Evolutionary conservation across 208 protist species (phyloP).

Genomic region (Balamuthia mandrillaris): DNA sequence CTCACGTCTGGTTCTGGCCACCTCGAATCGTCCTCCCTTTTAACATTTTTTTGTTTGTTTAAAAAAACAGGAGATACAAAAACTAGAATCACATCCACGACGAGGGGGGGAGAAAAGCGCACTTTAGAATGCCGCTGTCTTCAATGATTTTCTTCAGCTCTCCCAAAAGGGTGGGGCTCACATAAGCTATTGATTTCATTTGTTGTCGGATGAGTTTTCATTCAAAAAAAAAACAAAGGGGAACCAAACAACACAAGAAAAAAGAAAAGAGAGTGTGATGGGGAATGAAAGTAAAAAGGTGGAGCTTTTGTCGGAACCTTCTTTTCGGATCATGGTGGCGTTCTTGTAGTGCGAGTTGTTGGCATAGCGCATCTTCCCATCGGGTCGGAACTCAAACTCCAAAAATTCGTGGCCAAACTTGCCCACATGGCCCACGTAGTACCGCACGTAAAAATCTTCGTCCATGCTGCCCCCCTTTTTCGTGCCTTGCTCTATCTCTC

Average conservation of each 20-base stretch:
- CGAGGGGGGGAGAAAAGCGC: too few relatives aligned
- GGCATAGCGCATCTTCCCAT: slow-evolving; percentile 83
- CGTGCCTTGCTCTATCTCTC: too few relatives aligned
- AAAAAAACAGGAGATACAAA: too few relatives aligned
- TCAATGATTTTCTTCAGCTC: slow-evolving; percentile 83
- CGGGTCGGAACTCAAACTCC: slow-evolving; percentile 83
- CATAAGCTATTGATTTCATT: slow-evolving; percentile 73
- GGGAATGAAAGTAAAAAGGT: not conserved
- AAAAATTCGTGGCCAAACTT: slow-evolving; percentile 91
- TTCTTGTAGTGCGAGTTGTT: slow-evolving; percentile 91
- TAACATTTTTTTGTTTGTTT: too few relatives aligned
- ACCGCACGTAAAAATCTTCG: slow-evolving; percentile 77
- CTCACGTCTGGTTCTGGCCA: slow-evolving; percentile 84
- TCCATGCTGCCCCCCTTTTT: too few relatives aligned
- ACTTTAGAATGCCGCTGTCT: slow-evolving; percentile 80
- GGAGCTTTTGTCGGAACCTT: slow-evolving; percentile 72
- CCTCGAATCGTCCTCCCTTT: slow-evolving; percentile 70
- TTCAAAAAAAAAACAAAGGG: too few relatives aligned
- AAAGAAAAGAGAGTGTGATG: not conserved
- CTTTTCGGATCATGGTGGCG: slow-evolving; percentile 85
- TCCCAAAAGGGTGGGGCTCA: slow-evolving; percentile 69
- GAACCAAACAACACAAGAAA: not conserved
- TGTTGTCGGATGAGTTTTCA: too few relatives aligned
- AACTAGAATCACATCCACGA: too few relatives aligned
- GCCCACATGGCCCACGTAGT: slow-evolving; percentile 86